Percentiles rank a stretch among this genome's conserved stretches.
Evolutionary conservation across 176 grass and related monocot genomes (phyloP).

Genomic region (Microstegium vimineum): DNA sequence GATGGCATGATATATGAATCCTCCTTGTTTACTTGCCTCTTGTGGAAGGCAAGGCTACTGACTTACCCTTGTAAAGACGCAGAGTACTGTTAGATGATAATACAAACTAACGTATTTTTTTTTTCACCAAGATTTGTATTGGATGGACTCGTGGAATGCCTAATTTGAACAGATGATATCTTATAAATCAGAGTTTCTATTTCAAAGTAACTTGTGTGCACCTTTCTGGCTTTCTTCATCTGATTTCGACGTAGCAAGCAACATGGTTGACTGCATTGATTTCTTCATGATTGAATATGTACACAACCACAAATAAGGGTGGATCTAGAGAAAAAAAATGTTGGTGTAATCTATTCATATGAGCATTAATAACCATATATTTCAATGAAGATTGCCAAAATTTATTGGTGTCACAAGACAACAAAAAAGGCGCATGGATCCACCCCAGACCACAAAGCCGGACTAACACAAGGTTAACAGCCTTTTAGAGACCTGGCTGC

Average conservation of each 20-base stretch:
- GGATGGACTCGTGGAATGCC: neutral
- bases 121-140: neutral
- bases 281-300: conserved; percentile 11
- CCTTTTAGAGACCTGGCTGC: neutral
- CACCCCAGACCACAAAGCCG: too few relatives aligned
- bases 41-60: conserved; percentile 25
- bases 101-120: conserved; percentile 26
- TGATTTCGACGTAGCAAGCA: conserved; percentile 24
- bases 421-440: too few relatives aligned
- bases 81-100: too few relatives aligned
- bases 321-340: neutral
- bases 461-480: neutral
- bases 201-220: neutral
- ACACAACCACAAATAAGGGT: neutral
- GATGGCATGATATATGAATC: conserved; percentile 15
- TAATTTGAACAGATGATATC: neutral
- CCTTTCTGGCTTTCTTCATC: neutral
- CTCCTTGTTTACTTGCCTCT: conserved; percentile 38
- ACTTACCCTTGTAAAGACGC: conserved; percentile 30
- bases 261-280: conserved; percentile 16
- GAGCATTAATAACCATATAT: neutral
- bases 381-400: neutral
- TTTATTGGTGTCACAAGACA: neutral
- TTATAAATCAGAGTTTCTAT: neutral
- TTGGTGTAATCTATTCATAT: neutral